Percentiles rank a stretch among this genome's conserved stretches.
These are phyloP conservation scores for Tanozyma kutaoensis DNA, from an alignment of 805 yeast genomes.

Conservation along the genomic window DNA sequence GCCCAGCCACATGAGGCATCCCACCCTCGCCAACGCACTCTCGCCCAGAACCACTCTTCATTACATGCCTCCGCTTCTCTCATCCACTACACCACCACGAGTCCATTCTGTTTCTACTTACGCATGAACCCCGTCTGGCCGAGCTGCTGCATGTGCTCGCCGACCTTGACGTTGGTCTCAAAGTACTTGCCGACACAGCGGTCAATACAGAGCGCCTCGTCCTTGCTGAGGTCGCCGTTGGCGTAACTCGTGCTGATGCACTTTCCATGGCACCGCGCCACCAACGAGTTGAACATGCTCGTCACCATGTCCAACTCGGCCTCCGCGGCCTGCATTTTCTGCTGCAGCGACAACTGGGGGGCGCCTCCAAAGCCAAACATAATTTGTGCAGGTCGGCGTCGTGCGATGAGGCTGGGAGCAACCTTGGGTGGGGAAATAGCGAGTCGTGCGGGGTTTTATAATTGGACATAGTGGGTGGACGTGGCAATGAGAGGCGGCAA, in stretches of 20 bases:
- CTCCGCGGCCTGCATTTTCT: constrained; percentile 83
- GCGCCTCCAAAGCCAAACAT: constrained; percentile 70
- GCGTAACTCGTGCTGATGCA: constrained; percentile 58
- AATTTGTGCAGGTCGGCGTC: constrained; percentile 1
- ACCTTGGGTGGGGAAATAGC: no score
- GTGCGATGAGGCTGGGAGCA: no score
- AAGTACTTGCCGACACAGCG: constrained; percentile 94
- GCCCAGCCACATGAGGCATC: no score
- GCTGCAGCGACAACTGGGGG: constrained; percentile 62
- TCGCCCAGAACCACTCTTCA: no score
- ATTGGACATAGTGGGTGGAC: no score
- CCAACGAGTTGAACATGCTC: constrained; percentile 89
- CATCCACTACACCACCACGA: no score
- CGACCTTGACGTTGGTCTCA: constrained; percentile 88
- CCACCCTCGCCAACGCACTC: no score
- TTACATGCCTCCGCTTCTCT: no score
- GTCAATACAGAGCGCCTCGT: constrained; percentile 79
- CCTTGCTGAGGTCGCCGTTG: constrained; percentile 66
- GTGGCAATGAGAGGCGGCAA: no score
- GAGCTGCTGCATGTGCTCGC: constrained; percentile 50
- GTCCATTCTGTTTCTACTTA: no score
- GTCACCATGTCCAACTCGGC: constrained; percentile 95
- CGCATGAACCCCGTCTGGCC: no score
- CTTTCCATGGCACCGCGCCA: constrained; percentile 78
- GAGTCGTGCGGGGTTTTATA: no score